A percentile compares a stretch with the other conserved stretches of the same genome.
Conservation (phyloP, 2,329 filamentous ascomycete genomes). For the Capronia coronata region DNA sequence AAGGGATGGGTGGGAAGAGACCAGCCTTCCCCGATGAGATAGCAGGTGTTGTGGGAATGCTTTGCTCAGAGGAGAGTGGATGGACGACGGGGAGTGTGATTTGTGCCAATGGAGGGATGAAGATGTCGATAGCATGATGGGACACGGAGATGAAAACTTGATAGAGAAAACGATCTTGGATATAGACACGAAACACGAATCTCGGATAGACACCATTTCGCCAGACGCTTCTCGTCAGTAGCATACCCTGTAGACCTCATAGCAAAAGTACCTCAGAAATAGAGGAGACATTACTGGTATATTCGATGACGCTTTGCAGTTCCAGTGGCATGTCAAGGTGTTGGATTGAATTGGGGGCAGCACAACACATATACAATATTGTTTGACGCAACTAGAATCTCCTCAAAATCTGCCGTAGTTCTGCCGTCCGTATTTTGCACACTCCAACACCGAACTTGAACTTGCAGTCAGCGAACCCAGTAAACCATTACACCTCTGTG, state of each 20-base stretch:
- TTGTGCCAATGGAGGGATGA: conserved; percentile 73
- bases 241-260: no score
- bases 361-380: no score
- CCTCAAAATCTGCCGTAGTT: background rate
- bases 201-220: background rate
- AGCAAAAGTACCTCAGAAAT: no score
- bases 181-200: no score
- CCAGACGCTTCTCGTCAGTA: no score
- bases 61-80: conserved; percentile 62
- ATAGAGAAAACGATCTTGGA: background rate
- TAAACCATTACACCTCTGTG: no score
- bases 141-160: background rate
- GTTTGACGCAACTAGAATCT: background rate
- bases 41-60: conserved; percentile 69
- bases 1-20: conserved; percentile 51
- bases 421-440: conserved; percentile 4
- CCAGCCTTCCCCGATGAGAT: conserved; percentile 64
- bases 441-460: background rate
- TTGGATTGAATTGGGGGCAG: no score
- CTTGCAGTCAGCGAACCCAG: no score
- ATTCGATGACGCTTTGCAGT: no score
- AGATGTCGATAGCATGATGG: conserved; percentile 38
- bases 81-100: conserved; percentile 78
- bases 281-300: no score
- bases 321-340: no score